Percentiles rank a stretch among this genome's conserved stretches.
Conservation (phyloP, 257 asterid genomes). For the Nicotiana knightiana region DNA sequence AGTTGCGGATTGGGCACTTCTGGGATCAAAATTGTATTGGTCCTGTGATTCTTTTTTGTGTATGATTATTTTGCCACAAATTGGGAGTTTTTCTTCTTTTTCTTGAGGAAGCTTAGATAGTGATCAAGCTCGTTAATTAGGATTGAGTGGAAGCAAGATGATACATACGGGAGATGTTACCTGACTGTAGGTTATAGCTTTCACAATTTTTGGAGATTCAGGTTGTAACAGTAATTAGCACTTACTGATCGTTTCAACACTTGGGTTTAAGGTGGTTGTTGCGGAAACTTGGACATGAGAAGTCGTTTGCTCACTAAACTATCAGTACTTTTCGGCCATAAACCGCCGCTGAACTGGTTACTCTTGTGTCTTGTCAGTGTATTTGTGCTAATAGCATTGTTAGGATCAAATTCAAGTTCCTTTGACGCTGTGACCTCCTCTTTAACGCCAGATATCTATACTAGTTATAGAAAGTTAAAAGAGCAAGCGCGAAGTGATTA, state of each 20-base stretch:
- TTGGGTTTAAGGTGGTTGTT: constrained; percentile 19
- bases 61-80: neutral
- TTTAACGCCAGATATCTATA: constrained; percentile 39
- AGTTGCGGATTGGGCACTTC: constrained; percentile 8
- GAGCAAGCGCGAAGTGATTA: constrained; percentile 59
- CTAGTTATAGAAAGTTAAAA: constrained; percentile 61
- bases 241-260: constrained; percentile 13
- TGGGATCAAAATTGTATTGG: neutral
- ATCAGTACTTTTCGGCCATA: constrained; percentile 44
- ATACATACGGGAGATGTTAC: constrained; percentile 25
- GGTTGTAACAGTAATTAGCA: constrained; percentile 29
- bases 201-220: constrained; percentile 31
- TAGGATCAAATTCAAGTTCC: constrained; percentile 56
- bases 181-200: constrained; percentile 33
- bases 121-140: constrained; percentile 28
- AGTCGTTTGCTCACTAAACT: constrained; percentile 67
- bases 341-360: constrained; percentile 72
- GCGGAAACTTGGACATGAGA: constrained; percentile 70
- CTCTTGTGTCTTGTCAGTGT: constrained; percentile 57
- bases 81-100: neutral
- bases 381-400: constrained; percentile 45
- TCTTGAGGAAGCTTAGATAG: constrained; percentile 14
- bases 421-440: constrained; percentile 45
- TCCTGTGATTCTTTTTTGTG: neutral
- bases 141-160: constrained; percentile 28